A percentile compares a stretch with the other conserved stretches of the same genome.
Conservation (phyloP, 345 rosid genomes). For the Luvunga scandens region DNA sequence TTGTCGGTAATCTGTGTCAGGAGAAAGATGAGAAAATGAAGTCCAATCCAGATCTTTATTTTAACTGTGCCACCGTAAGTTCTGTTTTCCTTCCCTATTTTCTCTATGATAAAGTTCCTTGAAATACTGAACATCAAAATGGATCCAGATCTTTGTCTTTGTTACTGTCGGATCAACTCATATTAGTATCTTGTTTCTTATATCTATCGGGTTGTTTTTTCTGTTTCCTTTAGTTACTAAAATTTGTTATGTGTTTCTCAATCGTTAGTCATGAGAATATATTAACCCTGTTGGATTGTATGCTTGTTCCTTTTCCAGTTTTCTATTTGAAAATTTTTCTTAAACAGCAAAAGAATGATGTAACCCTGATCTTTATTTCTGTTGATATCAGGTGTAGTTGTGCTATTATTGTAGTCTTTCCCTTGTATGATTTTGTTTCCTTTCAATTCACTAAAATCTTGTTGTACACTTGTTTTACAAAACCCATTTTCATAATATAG, state of each 20-base stretch:
- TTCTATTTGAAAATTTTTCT: neutral
- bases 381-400: neutral
- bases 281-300: neutral
- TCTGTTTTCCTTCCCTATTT: neutral
- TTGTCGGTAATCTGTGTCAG: constrained; percentile 32
- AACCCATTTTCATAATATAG: neutral
- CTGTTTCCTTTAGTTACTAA: neutral
- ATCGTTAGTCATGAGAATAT: neutral
- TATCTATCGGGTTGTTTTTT: neutral
- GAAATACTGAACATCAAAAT: neutral
- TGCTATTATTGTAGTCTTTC: neutral
- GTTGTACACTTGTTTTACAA: neutral
- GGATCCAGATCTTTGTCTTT: neutral
- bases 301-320: neutral
- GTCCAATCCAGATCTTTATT: constrained; percentile 68
- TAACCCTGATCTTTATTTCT: neutral
- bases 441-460: neutral
- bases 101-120: neutral
- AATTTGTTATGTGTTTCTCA: neutral
- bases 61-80: constrained; percentile 74
- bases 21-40: constrained; percentile 65
- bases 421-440: neutral
- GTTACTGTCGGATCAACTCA: neutral
- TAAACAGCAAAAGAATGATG: neutral
- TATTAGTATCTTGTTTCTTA: neutral